phyloP scores from a whole-genome alignment of 1,284 basidiomycete species.

The Fomitopsis betulina region DNA sequence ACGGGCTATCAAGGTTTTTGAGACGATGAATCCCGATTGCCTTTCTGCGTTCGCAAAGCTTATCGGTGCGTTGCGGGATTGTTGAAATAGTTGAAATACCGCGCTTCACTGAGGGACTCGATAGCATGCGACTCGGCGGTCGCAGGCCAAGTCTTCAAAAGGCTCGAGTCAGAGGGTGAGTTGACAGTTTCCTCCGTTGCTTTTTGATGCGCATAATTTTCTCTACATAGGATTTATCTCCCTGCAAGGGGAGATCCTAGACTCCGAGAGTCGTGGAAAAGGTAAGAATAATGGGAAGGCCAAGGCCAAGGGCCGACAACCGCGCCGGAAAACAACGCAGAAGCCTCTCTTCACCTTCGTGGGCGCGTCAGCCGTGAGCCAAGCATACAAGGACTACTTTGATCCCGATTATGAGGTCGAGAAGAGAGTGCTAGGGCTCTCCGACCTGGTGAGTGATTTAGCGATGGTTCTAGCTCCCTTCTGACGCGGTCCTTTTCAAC shows the following conservation, averaged over 20 bases:
- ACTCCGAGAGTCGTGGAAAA: background rate
- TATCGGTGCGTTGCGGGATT: constrained; percentile 40
- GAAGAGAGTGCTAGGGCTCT: constrained; percentile 51
- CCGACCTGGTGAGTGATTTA: constrained; percentile 43
- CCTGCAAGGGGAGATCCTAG: background rate
- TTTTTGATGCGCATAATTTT: background rate
- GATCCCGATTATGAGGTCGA: constrained; percentile 54
- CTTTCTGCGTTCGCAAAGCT: constrained; percentile 52
- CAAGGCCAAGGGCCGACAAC: constrained; percentile 36
- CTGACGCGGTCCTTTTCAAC: constrained; percentile 7
- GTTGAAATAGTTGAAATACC: background rate
- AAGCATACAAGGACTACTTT: constrained; percentile 64
- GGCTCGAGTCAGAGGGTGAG: constrained; percentile 66
- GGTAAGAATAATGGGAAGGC: constrained; percentile 24
- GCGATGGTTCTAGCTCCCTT: constrained; percentile 1
- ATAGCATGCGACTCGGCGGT: constrained; percentile 52
- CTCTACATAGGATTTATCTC: constrained; percentile 42
- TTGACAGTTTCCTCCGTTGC: too few species aligned
- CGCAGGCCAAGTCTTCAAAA: constrained; percentile 58
- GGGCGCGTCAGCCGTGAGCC: constrained; percentile 35
- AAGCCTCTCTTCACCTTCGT: constrained; percentile 58
- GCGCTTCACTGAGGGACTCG: background rate
- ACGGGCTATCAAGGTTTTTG: constrained; percentile 68
- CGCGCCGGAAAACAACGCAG: constrained; percentile 48
- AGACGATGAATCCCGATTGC: constrained; percentile 43